Evolutionary conservation across 2,329 filamentous ascomycete species (phyloP), one percentile per base, ranked within the genome.

Genomic region (Epichloe elymi): DNA sequence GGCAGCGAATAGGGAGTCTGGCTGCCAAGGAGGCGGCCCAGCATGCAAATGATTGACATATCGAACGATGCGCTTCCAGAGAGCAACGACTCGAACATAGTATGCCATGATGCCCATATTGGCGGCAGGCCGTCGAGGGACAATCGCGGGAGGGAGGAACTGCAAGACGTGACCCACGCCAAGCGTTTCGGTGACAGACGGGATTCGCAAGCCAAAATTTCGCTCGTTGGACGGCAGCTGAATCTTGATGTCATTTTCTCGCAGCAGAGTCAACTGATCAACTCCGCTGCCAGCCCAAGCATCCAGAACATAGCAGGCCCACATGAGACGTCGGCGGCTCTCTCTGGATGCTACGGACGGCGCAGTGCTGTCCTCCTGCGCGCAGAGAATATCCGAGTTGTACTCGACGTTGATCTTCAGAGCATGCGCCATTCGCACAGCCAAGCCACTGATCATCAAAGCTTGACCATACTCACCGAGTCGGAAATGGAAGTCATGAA

Each of bases 31-130:
- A 1, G 67, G 68, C 12, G 64, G 61, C 15, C 62, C 63, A 3
- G 62, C 62, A 46, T 71, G 65, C 11, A 71, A 49, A 45, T 67
- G 65, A 44, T 72, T 71, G 20, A 72, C 68, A 50, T 73, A 73
- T 60, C 62, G 60, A 26, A 69, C 65, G 15, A 70, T 67, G 12
- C 65, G 58, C 51, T 70, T 70, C 66, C 68, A 69, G 4, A 70
- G 58, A 7, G 67, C 63, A 3, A 70, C 65, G 8, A 70, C 66
- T 46, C 67, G 65, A 48, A 70, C 67, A 51, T 70, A 70, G 53
- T 70, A 69, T 10, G 68, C 66, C 67, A 70, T 70, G 54, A 70
- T 69, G 17, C 68, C 68, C 67, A 70, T 70, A 51, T 69, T 70
- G 46, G 64, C 62, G n/a, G 66, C 67, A 11, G 67, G 67, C 20